Evolutionary conservation across 2,329 filamentous ascomycete species (phyloP), one percentile per base, ranked within the genome.

Genomic region (Dactylonectria macrodidyma): DNA sequence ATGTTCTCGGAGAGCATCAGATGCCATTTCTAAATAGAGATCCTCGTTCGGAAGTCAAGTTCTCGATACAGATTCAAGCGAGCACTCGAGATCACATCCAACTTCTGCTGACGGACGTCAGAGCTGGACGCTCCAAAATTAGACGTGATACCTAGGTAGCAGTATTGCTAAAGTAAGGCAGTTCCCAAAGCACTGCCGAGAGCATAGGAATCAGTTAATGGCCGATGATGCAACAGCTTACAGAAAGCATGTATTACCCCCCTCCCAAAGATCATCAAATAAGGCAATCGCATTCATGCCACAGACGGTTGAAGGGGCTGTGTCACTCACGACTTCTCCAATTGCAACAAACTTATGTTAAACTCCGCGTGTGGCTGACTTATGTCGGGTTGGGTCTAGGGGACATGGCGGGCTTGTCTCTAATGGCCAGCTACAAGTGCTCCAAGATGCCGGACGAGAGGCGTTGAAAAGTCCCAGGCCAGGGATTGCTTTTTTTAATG

Each of bases 121-220:
- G 22, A 11, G 19, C 48, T 24, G 66, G 61, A 30, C 34, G 60
- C 14, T 26, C 50, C 2, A 71, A 70, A 5, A 62, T 36, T 19
- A 60, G 26, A 30, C 8, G 8, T 5, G 33, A 48, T 65, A 67
- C 16, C 34, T 70, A 22, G 67, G 69, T 9, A 9, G 14, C 5
- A 67, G 44, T 2, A 71, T 68, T 51, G 46, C 67, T 5, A 70
- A 71, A 47, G 52, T 67, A 30, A 56, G 69, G 41, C 58, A 66
- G 14, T 59, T 70, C 12, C 61, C 70, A 19, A 61, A 34, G 3
- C 66, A 70, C 46, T 63, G 56, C 26, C 44, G 60, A 14, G 67
- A 67, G 24, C 59, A 69, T 24, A 62, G 24, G 55, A 26, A 51
- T 36, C 59, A 57, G 8, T 38, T 67, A 3, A 52, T 24, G 5